phyloP scores from a whole-genome alignment of 1,284 basidiomycete genomes.

The Papiliotrema fonsecae region DNA sequence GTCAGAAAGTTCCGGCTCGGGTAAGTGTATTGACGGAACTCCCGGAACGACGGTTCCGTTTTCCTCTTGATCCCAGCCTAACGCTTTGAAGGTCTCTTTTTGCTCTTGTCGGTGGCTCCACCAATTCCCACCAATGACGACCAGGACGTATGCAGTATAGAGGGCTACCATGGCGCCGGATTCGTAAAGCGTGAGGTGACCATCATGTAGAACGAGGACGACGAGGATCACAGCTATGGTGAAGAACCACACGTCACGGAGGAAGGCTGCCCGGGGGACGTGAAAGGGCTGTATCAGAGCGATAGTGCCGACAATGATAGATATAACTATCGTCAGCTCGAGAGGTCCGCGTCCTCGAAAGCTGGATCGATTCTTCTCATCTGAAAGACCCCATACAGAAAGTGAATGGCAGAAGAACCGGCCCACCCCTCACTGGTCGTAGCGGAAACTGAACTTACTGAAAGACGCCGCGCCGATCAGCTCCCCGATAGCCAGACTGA shows the following conservation, averaged over 20 bases:
- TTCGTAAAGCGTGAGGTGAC: conserved; percentile 67
- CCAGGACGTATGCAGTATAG: conserved; percentile 72
- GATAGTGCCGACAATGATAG: conserved; percentile 92
- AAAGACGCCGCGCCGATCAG: conserved; percentile 92
- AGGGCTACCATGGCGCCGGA: conserved; percentile 66
- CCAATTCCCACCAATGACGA: conserved; percentile 75
- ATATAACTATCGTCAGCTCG: conserved; percentile 55
- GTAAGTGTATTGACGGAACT: background rate
- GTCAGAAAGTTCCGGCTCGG: background rate
- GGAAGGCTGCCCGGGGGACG: conserved; percentile 72
- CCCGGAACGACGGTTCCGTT: background rate
- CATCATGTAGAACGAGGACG: conserved; percentile 74
- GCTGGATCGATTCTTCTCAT: background rate
- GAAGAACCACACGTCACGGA: conserved; percentile 93
- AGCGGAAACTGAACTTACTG: conserved; percentile 45
- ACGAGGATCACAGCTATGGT: conserved; percentile 69
- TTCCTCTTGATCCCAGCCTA: background rate
- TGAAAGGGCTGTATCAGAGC: conserved; percentile 91
- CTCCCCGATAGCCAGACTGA: conserved; percentile 88
- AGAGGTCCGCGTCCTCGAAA: background rate
- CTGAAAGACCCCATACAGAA: background rate
- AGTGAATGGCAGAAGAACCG: background rate
- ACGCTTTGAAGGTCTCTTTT: conserved; percentile 46
- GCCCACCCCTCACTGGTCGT: background rate
- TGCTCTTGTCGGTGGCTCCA: conserved; percentile 54